Evolutionary conservation across 2,329 filamentous ascomycete species (phyloP).

Genomic region (Aureobasidium vineae): DNA sequence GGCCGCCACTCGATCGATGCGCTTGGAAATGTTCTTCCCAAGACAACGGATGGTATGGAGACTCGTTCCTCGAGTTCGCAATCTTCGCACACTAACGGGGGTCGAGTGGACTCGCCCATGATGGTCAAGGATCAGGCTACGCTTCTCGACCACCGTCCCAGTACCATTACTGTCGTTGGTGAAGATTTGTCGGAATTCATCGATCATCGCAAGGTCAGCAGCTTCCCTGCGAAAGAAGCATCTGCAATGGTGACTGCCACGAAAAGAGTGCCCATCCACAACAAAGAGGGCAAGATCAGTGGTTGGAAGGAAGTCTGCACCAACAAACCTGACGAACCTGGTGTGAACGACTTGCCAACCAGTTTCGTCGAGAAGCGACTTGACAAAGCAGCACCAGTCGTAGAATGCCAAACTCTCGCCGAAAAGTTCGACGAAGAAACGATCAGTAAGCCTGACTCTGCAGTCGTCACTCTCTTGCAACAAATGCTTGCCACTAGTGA

Average conservation of each 20-base stretch:
- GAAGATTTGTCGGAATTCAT: constrained; percentile 24
- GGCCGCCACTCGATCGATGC: constrained; percentile 5
- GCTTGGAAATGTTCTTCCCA: not conserved
- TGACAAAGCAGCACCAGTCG: constrained; percentile 3
- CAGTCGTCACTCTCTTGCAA: constrained; percentile 17
- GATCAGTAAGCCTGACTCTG: constrained; percentile 22
- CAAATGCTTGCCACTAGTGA: constrained; percentile 22
- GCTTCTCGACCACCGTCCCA: constrained; percentile 5
- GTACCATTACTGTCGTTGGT: not conserved
- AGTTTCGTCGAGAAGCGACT: constrained; percentile 4
- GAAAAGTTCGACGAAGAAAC: constrained; percentile 23
- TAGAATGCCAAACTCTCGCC: constrained; percentile 16
- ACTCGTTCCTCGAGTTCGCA: not conserved
- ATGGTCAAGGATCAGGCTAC: not conserved
- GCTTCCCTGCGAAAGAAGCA: not conserved
- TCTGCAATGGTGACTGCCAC: not conserved
- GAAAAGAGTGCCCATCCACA: constrained; percentile 14
- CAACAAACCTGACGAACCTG: not conserved
- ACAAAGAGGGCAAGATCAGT: constrained; percentile 24
- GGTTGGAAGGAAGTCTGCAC: constrained; percentile 21
- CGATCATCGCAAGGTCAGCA: constrained; percentile 4
- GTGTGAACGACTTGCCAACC: constrained; percentile 17
- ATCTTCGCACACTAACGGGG: constrained; percentile 2
- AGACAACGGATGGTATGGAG: not conserved
- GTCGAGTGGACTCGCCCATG: constrained; percentile 12